These are phyloP conservation scores for Croton setiger DNA, from an alignment of 441 rosid genomes.

Conservation along the genomic window DNA sequence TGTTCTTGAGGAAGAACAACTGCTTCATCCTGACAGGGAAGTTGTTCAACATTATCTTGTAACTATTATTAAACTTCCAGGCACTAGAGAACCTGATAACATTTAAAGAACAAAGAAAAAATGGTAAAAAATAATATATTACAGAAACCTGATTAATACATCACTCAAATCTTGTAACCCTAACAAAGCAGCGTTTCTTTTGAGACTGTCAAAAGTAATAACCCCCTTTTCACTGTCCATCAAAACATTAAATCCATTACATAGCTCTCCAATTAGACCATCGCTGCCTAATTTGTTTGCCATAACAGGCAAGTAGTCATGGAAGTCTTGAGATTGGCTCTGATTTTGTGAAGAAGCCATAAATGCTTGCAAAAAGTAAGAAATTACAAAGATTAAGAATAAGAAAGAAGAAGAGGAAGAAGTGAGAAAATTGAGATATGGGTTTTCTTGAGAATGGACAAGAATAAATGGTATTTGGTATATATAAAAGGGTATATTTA, in stretches of 20 bases:
- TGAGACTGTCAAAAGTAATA: conserved; percentile 54
- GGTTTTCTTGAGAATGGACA: background rate
- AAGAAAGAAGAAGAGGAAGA: background rate
- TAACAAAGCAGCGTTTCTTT: conserved; percentile 41
- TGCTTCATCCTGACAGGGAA: no score
- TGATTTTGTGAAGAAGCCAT: conserved; percentile 28
- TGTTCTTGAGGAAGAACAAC: no score
- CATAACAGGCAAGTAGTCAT: conserved; percentile 54
- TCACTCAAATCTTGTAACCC: conserved; percentile 51
- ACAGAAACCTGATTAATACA: conserved; percentile 69
- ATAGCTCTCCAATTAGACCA: conserved; percentile 50
- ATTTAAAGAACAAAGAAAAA: background rate
- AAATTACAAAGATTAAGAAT: background rate
- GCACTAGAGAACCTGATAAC: conserved; percentile 3
- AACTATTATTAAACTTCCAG: conserved; percentile 18
- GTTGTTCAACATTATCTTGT: no score
- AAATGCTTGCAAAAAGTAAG: no score
- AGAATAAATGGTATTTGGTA: background rate
- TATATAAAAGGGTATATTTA: conserved; percentile 23
- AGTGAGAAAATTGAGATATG: background rate
- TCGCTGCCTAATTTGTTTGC: conserved; percentile 61
- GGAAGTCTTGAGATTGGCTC: conserved; percentile 25
- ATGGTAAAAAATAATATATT: conserved; percentile 11
- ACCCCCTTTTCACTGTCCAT: conserved; percentile 49
- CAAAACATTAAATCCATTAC: conserved; percentile 53